Evolutionary conservation across 345 rosid species (phyloP).

Genomic region (Populus simonii): DNA sequence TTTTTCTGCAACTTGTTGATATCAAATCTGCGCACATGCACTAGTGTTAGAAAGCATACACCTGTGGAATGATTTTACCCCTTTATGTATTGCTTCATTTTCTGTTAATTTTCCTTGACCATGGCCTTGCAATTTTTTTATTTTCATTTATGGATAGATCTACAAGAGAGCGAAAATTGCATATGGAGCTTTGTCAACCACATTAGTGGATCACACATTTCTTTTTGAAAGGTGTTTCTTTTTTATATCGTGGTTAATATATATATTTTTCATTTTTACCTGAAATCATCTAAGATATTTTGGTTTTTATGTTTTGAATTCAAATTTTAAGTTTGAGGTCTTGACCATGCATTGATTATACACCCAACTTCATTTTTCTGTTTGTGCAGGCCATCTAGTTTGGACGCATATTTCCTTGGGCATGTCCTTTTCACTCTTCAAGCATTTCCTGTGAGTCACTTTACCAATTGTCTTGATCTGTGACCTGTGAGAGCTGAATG

Average conservation of each 20-base stretch:
- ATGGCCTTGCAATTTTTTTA: background rate
- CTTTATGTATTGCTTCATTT: background rate
- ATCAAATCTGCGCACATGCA: background rate
- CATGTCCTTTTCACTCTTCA: slow-evolving; percentile 69
- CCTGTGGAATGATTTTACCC: background rate
- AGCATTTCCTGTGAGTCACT: slow-evolving; percentile 74
- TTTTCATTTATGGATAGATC: slow-evolving; percentile 46
- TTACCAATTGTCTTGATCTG: background rate
- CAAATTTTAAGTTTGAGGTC: background rate
- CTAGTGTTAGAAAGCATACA: background rate
- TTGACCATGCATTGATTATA: background rate
- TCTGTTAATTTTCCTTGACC: background rate
- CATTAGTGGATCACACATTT: slow-evolving; percentile 65
- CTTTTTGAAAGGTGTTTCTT: slow-evolving; percentile 67
- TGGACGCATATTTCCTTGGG: slow-evolving; percentile 73
- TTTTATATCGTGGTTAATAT: slow-evolving; percentile 8
- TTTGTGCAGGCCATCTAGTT: slow-evolving; percentile 73
- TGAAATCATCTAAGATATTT: background rate
- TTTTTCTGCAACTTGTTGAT: background rate
- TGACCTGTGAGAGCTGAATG: slow-evolving; percentile 5
- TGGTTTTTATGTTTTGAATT: background rate
- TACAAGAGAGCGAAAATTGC: slow-evolving; percentile 66
- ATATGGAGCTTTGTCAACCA: slow-evolving; percentile 71
- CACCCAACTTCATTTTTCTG: background rate
- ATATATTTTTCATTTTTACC: background rate